Evolutionary conservation across 441 rosid genomes (phyloP).

Genomic region (Breynia disticha): DNA sequence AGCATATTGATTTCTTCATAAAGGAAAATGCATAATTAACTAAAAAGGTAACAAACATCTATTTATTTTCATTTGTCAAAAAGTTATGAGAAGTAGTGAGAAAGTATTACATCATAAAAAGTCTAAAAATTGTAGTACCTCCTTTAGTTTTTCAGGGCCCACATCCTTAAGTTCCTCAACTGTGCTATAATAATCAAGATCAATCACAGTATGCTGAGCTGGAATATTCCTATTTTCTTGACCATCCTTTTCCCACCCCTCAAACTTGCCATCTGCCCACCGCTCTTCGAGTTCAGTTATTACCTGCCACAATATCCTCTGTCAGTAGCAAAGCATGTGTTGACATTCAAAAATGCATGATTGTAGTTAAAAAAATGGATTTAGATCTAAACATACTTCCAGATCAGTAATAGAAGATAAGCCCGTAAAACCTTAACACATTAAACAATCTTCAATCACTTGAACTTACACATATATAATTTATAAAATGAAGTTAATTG

Average conservation of each 20-base stretch:
- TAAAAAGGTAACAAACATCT: too few species aligned
- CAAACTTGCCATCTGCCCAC: slow-evolving; percentile 42
- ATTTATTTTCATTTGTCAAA: too few species aligned
- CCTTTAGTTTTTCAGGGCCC: slow-evolving; percentile 89
- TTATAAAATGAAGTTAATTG: too few species aligned
- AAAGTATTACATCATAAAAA: background rate
- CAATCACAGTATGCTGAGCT: slow-evolving; percentile 38
- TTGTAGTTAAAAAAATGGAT: background rate
- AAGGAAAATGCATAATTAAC: too few species aligned
- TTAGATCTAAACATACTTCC: too few species aligned
- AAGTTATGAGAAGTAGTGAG: background rate
- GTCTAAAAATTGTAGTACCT: slow-evolving; percentile 28
- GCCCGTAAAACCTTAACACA: too few species aligned
- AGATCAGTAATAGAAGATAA: too few species aligned
- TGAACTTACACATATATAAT: too few species aligned
- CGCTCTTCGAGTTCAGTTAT: slow-evolving; percentile 70
- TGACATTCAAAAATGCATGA: background rate
- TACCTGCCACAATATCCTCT: slow-evolving; percentile 34
- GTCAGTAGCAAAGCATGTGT: slow-evolving; percentile 4
- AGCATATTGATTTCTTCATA: too few species aligned
- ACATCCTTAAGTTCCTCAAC: slow-evolving; percentile 83
- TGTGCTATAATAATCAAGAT: slow-evolving; percentile 86
- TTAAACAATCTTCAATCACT: too few species aligned
- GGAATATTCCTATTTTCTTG: slow-evolving; percentile 51
- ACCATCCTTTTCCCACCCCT: slow-evolving; percentile 54